phyloP scores from a whole-genome alignment of 2,329 filamentous ascomycete genomes.

The Xylogone sp. region DNA sequence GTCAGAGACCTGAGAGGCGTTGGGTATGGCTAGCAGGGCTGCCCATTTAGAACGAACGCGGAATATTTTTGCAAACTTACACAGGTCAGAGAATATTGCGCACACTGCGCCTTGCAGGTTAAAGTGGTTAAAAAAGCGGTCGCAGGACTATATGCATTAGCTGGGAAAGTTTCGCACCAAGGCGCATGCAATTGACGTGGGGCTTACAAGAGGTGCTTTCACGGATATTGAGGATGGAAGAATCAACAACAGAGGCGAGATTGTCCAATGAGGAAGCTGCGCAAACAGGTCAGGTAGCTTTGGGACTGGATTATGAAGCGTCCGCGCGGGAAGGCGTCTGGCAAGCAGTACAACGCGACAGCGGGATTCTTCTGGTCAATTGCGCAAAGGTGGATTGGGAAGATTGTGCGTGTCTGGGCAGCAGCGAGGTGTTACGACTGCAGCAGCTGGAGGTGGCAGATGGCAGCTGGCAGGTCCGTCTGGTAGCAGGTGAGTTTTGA shows the following conservation, averaged over 20 bases:
- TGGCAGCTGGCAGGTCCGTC: neutral
- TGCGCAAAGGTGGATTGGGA: neutral
- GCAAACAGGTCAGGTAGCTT: neutral
- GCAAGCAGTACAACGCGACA: neutral
- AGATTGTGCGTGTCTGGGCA: neutral
- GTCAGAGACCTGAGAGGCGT: constrained; percentile 12
- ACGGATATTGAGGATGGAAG: neutral
- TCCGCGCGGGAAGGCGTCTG: neutral
- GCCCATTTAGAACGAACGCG: constrained; percentile 6
- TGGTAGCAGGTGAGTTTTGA: neutral
- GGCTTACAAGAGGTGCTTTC: constrained; percentile 4
- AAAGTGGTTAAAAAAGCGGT: constrained; percentile 9
- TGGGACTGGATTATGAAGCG: neutral
- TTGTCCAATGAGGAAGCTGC: neutral
- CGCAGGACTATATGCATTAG: constrained; percentile 4
- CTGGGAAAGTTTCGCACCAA: neutral
- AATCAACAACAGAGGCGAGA: neutral
- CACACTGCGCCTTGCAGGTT: constrained; percentile 18
- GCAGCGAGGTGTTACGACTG: neutral
- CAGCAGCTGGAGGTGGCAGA: neutral
- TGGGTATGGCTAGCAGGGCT: constrained; percentile 11
- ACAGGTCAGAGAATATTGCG: constrained; percentile 11
- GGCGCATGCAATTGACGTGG: constrained; percentile 1
- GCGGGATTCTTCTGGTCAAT: neutral
- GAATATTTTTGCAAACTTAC: constrained; percentile 4